Conservation (phyloP, 495 filamentous ascomycete genomes). For the Penicillium crystallinum region DNA sequence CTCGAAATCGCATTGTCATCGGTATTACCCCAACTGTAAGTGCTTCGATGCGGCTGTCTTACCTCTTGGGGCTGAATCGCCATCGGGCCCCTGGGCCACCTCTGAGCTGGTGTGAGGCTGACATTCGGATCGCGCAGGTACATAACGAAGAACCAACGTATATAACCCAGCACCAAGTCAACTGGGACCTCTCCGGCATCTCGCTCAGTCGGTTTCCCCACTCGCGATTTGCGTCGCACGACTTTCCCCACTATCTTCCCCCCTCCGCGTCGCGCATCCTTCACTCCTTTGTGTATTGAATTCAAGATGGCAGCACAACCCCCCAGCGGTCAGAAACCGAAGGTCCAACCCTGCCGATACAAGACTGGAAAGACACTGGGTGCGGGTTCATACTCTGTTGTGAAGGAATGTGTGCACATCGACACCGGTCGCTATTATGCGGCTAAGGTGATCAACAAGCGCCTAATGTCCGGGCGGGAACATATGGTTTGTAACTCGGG, state of each 20-base stretch:
- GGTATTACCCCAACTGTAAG: conserved; percentile 3
- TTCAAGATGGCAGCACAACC: conserved; percentile 36
- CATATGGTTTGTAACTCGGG: conserved; percentile 69
- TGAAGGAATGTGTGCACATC: conserved; percentile 99
- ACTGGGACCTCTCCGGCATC: no score
- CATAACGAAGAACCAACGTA: conserved; percentile 3
- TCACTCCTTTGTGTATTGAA: not conserved
- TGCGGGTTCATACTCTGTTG: conserved; percentile 94
- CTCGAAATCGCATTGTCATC: not conserved
- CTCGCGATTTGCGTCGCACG: not conserved
- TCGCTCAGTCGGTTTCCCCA: not conserved
- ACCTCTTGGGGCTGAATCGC: conserved; percentile 13
- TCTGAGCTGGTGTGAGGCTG: conserved; percentile 8
- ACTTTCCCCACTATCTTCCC: not conserved
- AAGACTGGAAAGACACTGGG: conserved; percentile 98
- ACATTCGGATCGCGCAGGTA: conserved; percentile 9
- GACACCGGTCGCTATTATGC: conserved; percentile 98
- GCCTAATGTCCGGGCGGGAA: conserved; percentile 93
- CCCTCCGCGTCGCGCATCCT: conserved; percentile 2
- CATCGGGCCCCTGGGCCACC: conserved; percentile 1
- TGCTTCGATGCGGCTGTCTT: not conserved
- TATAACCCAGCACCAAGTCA: not conserved
- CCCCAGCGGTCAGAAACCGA: conserved; percentile 43
- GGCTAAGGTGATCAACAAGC: conserved; percentile 98
- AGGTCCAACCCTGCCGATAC: conserved; percentile 80